These are phyloP conservation scores for Geranium brycei DNA, from an alignment of 345 rosid genomes.

Conservation along the genomic window DNA sequence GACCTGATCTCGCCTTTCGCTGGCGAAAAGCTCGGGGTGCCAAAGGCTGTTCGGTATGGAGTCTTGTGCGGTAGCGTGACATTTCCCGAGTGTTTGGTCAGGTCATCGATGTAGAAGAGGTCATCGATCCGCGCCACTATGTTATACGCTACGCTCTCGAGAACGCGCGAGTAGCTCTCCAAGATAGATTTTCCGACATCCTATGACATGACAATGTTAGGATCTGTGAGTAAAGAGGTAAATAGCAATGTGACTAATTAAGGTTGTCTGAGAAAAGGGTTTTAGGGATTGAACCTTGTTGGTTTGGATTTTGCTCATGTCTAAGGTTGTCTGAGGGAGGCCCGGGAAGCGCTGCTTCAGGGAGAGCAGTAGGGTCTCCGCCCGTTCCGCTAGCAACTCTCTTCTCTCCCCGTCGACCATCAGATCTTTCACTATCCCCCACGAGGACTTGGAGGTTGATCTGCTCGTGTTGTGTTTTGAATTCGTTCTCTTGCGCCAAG, in stretches of 20 bases:
- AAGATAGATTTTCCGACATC: slow-evolving; percentile 91
- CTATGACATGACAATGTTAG: slow-evolving; percentile 15
- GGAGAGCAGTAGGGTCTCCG: slow-evolving; percentile 72
- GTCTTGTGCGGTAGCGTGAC: slow-evolving; percentile 32
- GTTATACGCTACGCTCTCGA: slow-evolving; percentile 89
- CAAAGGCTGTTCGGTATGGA: slow-evolving; percentile 45
- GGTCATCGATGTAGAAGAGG: slow-evolving; percentile 70
- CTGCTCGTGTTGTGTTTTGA: slow-evolving; percentile 34
- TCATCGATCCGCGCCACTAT: slow-evolving; percentile 86
- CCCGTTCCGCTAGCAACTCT: slow-evolving; percentile 75
- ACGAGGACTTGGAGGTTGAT: slow-evolving; percentile 52
- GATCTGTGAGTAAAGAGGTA: too few species aligned
- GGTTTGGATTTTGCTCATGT: slow-evolving; percentile 93
- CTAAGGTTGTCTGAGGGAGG: slow-evolving; percentile 83
- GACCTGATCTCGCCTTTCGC: slow-evolving; percentile 38
- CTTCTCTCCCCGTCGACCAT: slow-evolving; percentile 80
- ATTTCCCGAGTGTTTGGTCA: slow-evolving; percentile 59
- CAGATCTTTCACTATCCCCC: slow-evolving; percentile 85
- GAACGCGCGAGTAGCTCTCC: slow-evolving; percentile 85
- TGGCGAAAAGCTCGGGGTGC: slow-evolving; percentile 72
- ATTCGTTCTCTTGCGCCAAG: slow-evolving; percentile 53
- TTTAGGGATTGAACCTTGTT: slow-evolving; percentile 41
- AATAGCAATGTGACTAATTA: too few species aligned
- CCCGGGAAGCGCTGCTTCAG: slow-evolving; percentile 85
- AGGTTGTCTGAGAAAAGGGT: too few species aligned